Conservation (phyloP, 257 asterid species). For the Echites panduratus region DNA sequence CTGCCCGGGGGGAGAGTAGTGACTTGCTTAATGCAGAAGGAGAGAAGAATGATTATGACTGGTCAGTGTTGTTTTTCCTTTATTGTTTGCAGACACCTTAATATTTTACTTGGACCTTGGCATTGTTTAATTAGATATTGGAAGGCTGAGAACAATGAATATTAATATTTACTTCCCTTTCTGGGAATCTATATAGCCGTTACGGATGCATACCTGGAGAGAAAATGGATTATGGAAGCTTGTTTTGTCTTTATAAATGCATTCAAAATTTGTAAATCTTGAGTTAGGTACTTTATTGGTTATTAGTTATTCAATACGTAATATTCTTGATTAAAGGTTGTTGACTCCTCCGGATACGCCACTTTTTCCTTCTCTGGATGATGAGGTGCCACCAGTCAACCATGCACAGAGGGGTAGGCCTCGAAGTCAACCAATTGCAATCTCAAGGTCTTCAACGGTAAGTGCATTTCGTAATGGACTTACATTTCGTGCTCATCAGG, state of each 20-base stretch:
- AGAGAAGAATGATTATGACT: slow-evolving; percentile 91
- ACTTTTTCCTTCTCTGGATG: slow-evolving; percentile 84
- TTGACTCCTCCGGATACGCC: slow-evolving; percentile 99
- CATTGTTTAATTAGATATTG: neutral
- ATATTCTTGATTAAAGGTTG: slow-evolving; percentile 48
- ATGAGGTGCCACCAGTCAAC: slow-evolving; percentile 47
- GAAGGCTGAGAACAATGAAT: neutral
- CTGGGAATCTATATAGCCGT: neutral
- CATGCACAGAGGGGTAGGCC: slow-evolving; percentile 79
- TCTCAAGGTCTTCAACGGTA: slow-evolving; percentile 82
- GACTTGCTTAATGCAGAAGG: slow-evolving; percentile 82
- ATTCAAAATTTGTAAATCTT: neutral
- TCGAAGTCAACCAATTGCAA: slow-evolving; percentile 77
- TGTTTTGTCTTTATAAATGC: neutral
- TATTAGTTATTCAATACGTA: slow-evolving; percentile 22
- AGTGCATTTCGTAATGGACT: slow-evolving; percentile 12
- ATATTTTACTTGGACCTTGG: neutral
- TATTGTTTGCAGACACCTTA: slow-evolving; percentile 2
- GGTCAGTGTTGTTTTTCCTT: slow-evolving; percentile 45
- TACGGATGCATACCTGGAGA: neutral
- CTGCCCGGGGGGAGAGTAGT: slow-evolving; percentile 82
- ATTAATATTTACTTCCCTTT: neutral
- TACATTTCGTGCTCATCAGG: neutral
- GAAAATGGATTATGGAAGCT: neutral
- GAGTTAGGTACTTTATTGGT: neutral